Conservation (phyloP, 2,329 filamentous ascomycete genomes). For the Colletotrichum karsti region DNA sequence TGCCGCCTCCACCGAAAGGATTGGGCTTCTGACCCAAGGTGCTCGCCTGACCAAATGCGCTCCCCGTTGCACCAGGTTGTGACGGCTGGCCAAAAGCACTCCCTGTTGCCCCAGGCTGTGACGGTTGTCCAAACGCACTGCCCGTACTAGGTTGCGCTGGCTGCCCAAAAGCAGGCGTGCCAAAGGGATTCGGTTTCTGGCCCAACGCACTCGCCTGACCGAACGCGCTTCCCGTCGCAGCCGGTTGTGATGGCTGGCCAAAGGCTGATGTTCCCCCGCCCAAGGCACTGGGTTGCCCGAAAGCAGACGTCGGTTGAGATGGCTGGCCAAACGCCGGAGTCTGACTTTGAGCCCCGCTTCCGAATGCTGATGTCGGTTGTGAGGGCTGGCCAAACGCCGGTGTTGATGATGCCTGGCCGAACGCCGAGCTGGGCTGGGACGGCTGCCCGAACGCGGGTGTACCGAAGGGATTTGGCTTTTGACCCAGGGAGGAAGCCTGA, state of each 20-base stretch:
- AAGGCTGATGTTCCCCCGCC: constrained; percentile 32
- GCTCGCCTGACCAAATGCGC: constrained; percentile 47
- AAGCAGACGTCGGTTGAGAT: constrained; percentile 39
- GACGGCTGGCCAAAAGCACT: constrained; percentile 50
- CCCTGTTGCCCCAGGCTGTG: background rate
- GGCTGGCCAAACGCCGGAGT: constrained; percentile 47
- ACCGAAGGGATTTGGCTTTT: constrained; percentile 39
- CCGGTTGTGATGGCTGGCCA: constrained; percentile 27
- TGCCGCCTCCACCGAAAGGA: constrained; percentile 42
- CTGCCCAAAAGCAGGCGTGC: constrained; percentile 28
- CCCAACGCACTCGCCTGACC: constrained; percentile 47
- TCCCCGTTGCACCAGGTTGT: constrained; percentile 26
- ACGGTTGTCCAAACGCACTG: background rate
- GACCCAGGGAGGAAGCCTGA: constrained; percentile 44
- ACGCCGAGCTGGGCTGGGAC: constrained; percentile 40
- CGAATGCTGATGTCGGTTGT: constrained; percentile 38
- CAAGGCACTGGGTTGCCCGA: constrained; percentile 39
- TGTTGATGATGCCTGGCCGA: constrained; percentile 45
- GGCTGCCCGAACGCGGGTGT: constrained; percentile 49
- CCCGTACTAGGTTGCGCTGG: constrained; percentile 2
- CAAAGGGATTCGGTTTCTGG: constrained; percentile 49
- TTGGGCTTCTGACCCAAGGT: constrained; percentile 47
- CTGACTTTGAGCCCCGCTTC: constrained; percentile 43
- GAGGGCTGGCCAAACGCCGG: constrained; percentile 38
- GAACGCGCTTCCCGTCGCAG: constrained; percentile 37